Conservation (phyloP, 169 alveolate genomes). For the Theileria parva region DNA sequence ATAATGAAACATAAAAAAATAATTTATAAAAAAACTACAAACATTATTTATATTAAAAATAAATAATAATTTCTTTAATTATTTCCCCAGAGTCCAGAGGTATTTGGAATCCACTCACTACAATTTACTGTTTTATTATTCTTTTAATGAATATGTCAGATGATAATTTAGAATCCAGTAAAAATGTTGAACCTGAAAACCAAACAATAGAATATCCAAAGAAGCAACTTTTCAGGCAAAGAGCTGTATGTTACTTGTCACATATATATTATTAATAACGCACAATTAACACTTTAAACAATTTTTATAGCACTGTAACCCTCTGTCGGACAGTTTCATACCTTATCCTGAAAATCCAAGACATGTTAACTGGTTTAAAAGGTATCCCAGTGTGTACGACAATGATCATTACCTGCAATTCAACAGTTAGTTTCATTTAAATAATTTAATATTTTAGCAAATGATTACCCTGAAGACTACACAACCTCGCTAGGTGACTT, state of each 20-base stretch:
- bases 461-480: slow-evolving; percentile 8
- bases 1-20: neutral
- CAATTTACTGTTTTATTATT: neutral
- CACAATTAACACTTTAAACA: neutral
- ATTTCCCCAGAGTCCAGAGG: slow-evolving; percentile 3
- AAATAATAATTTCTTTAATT: neutral
- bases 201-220: slow-evolving; percentile 39
- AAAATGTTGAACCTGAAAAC: neutral
- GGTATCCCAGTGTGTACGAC: slow-evolving; percentile 64
- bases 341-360: slow-evolving; percentile 77
- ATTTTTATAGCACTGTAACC: slow-evolving; percentile 79
- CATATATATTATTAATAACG: neutral
- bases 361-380: slow-evolving; percentile 78
- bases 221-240: slow-evolving; percentile 64
- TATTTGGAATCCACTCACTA: neutral
- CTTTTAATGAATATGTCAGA: too few species aligned
- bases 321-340: slow-evolving; percentile 81
- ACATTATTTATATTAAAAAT: neutral
- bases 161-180: neutral
- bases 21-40: neutral
- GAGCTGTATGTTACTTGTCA: slow-evolving; percentile 56
- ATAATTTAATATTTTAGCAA: slow-evolving; percentile 1
- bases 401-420: neutral
- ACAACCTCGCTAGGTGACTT: slow-evolving; percentile 24
- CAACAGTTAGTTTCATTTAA: slow-evolving; percentile 11